Conservation (phyloP, 306 rosid species). For the Acacia confusa region DNA sequence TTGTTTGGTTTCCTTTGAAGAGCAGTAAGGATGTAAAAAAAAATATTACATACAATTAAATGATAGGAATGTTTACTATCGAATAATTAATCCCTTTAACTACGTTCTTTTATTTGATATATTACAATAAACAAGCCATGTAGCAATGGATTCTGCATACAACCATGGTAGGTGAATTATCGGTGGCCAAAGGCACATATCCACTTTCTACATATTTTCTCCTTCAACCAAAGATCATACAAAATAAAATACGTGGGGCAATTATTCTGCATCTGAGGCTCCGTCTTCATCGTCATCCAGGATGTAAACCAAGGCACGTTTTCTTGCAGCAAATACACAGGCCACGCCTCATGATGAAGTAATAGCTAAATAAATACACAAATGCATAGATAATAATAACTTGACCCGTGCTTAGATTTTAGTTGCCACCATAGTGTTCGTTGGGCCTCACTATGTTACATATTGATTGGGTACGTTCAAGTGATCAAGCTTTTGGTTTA, state of each 20-base stretch:
- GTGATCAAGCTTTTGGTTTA: too few relatives aligned
- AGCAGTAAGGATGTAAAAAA: not conserved
- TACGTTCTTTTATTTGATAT: not conserved
- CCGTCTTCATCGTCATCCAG: conserved; percentile 96
- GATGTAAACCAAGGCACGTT: conserved; percentile 88
- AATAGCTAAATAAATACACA: not conserved
- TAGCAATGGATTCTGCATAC: not conserved
- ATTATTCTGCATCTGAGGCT: conserved; percentile 70
- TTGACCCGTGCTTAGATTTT: not conserved
- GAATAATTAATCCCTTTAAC: not conserved
- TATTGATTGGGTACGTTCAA: too few relatives aligned
- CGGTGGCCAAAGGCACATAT: not conserved
- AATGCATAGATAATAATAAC: not conserved
- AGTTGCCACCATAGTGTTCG: too few relatives aligned
- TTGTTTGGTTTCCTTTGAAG: not conserved
- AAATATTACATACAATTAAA: not conserved
- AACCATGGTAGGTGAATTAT: not conserved
- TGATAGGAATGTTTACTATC: conserved; percentile 44
- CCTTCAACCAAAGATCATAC: not conserved
- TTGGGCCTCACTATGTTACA: too few relatives aligned
- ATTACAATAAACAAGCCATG: not conserved
- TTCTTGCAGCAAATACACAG: conserved; percentile 79
- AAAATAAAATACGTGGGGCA: not conserved
- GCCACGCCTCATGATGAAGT: conserved; percentile 83
- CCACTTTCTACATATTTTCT: conserved; percentile 5